phyloP scores from a whole-genome alignment of 2,329 filamentous ascomycete species.

The Aspergillaceae sp. region DNA sequence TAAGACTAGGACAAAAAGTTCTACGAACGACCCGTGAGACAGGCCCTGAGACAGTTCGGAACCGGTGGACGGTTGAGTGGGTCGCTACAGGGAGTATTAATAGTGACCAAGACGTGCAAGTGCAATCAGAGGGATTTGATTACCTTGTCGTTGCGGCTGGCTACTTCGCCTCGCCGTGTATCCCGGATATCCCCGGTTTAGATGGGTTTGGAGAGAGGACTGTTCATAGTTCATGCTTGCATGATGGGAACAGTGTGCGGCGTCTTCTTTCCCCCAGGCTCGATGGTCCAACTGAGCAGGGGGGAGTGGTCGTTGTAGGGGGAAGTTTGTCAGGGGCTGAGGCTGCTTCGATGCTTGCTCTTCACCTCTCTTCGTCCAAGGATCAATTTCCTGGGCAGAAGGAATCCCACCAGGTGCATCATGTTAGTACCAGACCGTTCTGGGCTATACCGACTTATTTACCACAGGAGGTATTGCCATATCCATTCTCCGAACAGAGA shows the following conservation, averaged over 20 bases:
- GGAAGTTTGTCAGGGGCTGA: slow-evolving; percentile 79
- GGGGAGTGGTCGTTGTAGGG: slow-evolving; percentile 64
- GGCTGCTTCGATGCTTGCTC: slow-evolving; percentile 62
- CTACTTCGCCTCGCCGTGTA: slow-evolving; percentile 59
- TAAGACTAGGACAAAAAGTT: slow-evolving; percentile 44
- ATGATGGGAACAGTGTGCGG: slow-evolving; percentile 38
- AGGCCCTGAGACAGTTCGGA: slow-evolving; percentile 12
- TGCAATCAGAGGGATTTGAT: slow-evolving; percentile 48
- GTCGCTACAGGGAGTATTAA: slow-evolving; percentile 3
- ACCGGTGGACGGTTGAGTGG: slow-evolving; percentile 34
- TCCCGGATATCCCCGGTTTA: slow-evolving; percentile 39
- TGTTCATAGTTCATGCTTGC: slow-evolving; percentile 61
- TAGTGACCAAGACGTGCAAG: background rate
- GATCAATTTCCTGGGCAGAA: slow-evolving; percentile 24
- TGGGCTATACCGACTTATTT: slow-evolving; percentile 59
- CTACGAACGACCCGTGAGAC: slow-evolving; percentile 19
- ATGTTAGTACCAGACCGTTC: slow-evolving; percentile 60
- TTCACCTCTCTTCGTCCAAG: slow-evolving; percentile 57
- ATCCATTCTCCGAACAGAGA: background rate
- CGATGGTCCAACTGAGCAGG: slow-evolving; percentile 15
- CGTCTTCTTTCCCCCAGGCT: slow-evolving; percentile 2
- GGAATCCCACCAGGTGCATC: slow-evolving; percentile 45
- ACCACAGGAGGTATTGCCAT: slow-evolving; percentile 14
- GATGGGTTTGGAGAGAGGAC: slow-evolving; percentile 39
- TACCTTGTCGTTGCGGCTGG: slow-evolving; percentile 65